Percentiles rank a stretch among this genome's conserved stretches.
Evolutionary conservation across 2,329 filamentous ascomycete species (phyloP).

Genomic region (Penicillium sp.): DNA sequence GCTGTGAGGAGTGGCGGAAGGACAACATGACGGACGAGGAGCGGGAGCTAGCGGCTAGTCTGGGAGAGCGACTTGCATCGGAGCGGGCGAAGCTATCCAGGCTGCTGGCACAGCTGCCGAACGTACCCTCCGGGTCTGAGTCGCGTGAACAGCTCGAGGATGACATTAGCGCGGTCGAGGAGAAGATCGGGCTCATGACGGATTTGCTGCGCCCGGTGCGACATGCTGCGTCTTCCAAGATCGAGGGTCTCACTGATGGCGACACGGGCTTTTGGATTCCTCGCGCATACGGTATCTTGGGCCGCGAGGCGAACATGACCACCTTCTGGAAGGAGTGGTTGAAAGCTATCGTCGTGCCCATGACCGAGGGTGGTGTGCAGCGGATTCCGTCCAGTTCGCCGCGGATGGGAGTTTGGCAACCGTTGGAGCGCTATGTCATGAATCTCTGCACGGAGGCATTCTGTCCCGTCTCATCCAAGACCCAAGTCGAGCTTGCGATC

Average conservation of each 20-base stretch:
- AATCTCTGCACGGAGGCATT: slow-evolving; percentile 95
- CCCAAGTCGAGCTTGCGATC: slow-evolving; percentile 88
- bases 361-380: slow-evolving; percentile 83
- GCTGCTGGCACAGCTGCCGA: slow-evolving; percentile 79
- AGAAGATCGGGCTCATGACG: slow-evolving; percentile 96
- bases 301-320: slow-evolving; percentile 78
- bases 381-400: slow-evolving; percentile 87
- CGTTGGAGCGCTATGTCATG: slow-evolving; percentile 92
- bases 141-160: slow-evolving; percentile 86
- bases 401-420: slow-evolving; percentile 91
- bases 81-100: slow-evolving; percentile 90
- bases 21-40: slow-evolving; percentile 98
- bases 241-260: slow-evolving; percentile 91
- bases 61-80: slow-evolving; percentile 81
- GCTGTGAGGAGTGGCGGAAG: slow-evolving; percentile 85
- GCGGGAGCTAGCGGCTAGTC: slow-evolving; percentile 85
- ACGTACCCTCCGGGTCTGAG: slow-evolving; percentile 74
- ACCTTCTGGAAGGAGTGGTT: slow-evolving; percentile 99
- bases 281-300: slow-evolving; percentile 87
- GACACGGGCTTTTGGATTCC: slow-evolving; percentile 97
- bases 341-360: slow-evolving; percentile 87
- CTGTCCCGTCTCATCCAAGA: slow-evolving; percentile 88
- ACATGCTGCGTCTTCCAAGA: slow-evolving; percentile 94
- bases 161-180: slow-evolving; percentile 91
- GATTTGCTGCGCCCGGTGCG: slow-evolving; percentile 90